Evolutionary conservation across 129 eudicot genomes (phyloP).

Genomic region (Centrapalus pauciflorus): DNA sequence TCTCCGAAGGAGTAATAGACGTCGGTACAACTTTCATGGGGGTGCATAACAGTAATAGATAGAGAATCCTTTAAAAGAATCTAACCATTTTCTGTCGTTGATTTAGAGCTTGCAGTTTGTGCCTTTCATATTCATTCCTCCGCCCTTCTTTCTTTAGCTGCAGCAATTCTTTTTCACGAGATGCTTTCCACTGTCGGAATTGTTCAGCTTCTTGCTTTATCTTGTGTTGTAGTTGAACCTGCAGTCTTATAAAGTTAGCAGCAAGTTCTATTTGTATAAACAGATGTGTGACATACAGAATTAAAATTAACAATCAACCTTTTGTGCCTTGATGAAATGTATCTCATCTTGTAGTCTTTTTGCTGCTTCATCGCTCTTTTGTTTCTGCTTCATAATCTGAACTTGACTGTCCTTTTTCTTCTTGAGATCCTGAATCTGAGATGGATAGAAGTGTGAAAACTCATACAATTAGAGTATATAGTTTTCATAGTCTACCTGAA

Average conservation of each 20-base stretch:
- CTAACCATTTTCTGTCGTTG: slow-evolving; percentile 98
- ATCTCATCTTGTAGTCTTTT: slow-evolving; percentile 92
- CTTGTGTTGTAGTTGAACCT: slow-evolving; percentile 97
- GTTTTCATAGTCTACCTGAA: too few relatives aligned
- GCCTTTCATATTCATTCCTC: slow-evolving; percentile 94
- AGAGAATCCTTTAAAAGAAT: slow-evolving; percentile 1
- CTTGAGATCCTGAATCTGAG: slow-evolving; percentile 88
- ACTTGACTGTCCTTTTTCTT: slow-evolving; percentile 98
- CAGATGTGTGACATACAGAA: neutral
- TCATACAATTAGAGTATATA: neutral
- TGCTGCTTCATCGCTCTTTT: slow-evolving; percentile 98
- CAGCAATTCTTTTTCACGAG: slow-evolving; percentile 91
- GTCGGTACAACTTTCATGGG: neutral
- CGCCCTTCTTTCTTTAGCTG: slow-evolving; percentile 98
- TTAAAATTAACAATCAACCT: slow-evolving; percentile 41
- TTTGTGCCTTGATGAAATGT: slow-evolving; percentile 96
- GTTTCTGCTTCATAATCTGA: slow-evolving; percentile 86
- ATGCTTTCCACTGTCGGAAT: slow-evolving; percentile 98
- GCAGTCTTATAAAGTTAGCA: slow-evolving; percentile 17
- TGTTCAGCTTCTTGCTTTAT: slow-evolving; percentile 98
- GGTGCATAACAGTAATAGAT: neutral
- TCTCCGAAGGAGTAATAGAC: neutral
- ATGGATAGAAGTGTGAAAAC: slow-evolving; percentile 1
- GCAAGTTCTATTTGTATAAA: neutral
- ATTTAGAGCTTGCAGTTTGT: slow-evolving; percentile 89